Percentiles rank a stretch among this genome's conserved stretches.
Evolutionary conservation across 106 monocot species (phyloP).

Genomic region (Dendrobium huoshanense): DNA sequence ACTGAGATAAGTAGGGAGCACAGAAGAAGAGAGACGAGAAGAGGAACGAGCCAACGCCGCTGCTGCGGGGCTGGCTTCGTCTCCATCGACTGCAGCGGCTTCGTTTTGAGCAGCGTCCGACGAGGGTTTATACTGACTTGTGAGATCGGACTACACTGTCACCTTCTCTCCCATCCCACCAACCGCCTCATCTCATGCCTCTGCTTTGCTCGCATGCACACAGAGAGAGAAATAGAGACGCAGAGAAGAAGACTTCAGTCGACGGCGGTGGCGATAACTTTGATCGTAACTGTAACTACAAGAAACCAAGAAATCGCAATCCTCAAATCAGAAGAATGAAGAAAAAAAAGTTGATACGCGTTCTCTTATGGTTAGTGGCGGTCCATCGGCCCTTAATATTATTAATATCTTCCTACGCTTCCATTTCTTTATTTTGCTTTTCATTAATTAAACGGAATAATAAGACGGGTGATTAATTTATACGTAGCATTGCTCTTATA

Average conservation of each 20-base stretch:
- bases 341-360: neutral
- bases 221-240: no score
- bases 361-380: neutral
- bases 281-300: neutral
- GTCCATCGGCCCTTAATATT: neutral
- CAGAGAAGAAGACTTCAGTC: no score
- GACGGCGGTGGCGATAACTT: no score
- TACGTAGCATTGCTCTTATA: no score
- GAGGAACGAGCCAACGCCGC: conserved; percentile 10
- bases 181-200: neutral
- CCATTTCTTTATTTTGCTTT: no score
- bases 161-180: neutral
- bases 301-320: neutral
- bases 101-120: neutral
- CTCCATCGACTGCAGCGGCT: neutral
- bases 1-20: conserved; percentile 9
- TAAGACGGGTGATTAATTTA: no score
- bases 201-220: neutral
- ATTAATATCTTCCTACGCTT: no score
- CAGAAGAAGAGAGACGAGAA: conserved; percentile 13
- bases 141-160: neutral
- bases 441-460: no score
- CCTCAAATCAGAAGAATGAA: neutral
- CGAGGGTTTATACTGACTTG: neutral
- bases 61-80: conserved; percentile 10